Conservation (phyloP, 2,329 filamentous ascomycete species). For the Coleophoma eucalyptorum region DNA sequence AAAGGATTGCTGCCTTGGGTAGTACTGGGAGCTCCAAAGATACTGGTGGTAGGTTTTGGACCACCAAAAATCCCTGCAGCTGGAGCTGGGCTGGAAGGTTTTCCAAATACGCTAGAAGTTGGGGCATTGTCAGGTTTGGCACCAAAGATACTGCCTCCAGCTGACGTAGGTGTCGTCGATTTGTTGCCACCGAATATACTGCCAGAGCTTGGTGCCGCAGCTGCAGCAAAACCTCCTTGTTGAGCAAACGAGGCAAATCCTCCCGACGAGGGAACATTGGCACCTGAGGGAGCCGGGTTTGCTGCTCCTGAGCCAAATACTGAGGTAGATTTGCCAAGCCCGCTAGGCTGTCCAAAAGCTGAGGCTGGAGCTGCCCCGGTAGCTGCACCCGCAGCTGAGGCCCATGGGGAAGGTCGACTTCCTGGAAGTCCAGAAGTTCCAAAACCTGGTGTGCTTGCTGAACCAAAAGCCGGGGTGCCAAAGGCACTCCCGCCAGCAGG, state of each 20-base stretch:
- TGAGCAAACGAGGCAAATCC: conserved; percentile 52
- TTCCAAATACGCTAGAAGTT: conserved; percentile 29
- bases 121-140: neutral
- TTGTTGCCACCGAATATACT: conserved; percentile 22
- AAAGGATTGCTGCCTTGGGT: conserved; percentile 11
- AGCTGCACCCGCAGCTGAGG: conserved; percentile 23
- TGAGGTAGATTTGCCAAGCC: conserved; percentile 34
- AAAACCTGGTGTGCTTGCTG: conserved; percentile 9
- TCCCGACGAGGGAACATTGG: conserved; percentile 30
- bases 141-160: conserved; percentile 2
- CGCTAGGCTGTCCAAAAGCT: conserved; percentile 52
- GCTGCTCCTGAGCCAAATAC: conserved; percentile 25
- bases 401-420: conserved; percentile 51
- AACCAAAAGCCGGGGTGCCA: conserved; percentile 19
- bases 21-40: conserved; percentile 29
- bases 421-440: conserved; percentile 35
- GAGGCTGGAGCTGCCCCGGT: conserved; percentile 21
- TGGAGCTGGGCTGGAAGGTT: conserved; percentile 8
- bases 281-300: conserved; percentile 23
- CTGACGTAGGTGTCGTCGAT: neutral
- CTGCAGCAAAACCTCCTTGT: conserved; percentile 48
- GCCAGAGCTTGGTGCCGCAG: conserved; percentile 23
- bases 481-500: conserved; percentile 12
- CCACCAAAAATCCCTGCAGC: conserved; percentile 8
- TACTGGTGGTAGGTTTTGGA: conserved; percentile 12